Percentiles rank a stretch among this genome's conserved stretches.
Conservation (phyloP, 2,329 filamentous ascomycete species). For the Ophiognomonia clavigignenti-juglandacearum region DNA sequence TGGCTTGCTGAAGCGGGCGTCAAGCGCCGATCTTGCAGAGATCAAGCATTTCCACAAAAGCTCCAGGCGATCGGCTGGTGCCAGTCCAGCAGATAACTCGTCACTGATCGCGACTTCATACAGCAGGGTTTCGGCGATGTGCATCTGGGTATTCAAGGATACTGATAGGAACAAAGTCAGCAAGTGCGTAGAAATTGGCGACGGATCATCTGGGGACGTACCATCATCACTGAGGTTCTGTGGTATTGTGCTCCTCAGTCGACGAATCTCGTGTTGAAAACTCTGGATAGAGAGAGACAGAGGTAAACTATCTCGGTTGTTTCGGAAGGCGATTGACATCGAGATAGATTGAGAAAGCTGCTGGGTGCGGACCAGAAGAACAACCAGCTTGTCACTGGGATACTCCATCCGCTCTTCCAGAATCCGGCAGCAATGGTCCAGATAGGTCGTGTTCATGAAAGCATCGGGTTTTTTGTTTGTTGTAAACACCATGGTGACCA, state of each 20-base stretch:
- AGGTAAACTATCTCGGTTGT: conserved; percentile 26
- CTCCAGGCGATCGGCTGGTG: conserved; percentile 34
- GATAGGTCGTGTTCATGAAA: conserved; percentile 40
- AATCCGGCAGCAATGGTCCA: conserved; percentile 38
- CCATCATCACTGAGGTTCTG: conserved; percentile 29
- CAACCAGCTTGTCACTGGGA: conserved; percentile 38
- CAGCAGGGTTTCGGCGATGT: conserved; percentile 41
- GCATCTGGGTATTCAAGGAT: conserved; percentile 35
- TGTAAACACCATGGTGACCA: conserved; percentile 38
- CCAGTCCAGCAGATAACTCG: conserved; percentile 26
- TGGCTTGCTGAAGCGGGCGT: conserved; percentile 20
- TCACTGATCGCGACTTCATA: conserved; percentile 43
- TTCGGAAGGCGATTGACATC: conserved; percentile 30
- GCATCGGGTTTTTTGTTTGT: conserved; percentile 41
- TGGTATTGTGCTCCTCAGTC: conserved; percentile 32
- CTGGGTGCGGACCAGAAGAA: conserved; percentile 42
- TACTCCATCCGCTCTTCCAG: conserved; percentile 38
- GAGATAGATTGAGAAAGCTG: conserved; percentile 44
- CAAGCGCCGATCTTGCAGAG: conserved; percentile 36
- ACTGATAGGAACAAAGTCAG: conserved; percentile 22
- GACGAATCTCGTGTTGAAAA: conserved; percentile 39
- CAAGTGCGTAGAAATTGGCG: too few relatives aligned
- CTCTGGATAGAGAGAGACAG: conserved; percentile 36
- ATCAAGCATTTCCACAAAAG: conserved; percentile 41
- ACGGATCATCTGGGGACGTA: conserved; percentile 17